Base-by-base conservation (phyloP, 306 rosid species). In the Corylus americana region DNA sequence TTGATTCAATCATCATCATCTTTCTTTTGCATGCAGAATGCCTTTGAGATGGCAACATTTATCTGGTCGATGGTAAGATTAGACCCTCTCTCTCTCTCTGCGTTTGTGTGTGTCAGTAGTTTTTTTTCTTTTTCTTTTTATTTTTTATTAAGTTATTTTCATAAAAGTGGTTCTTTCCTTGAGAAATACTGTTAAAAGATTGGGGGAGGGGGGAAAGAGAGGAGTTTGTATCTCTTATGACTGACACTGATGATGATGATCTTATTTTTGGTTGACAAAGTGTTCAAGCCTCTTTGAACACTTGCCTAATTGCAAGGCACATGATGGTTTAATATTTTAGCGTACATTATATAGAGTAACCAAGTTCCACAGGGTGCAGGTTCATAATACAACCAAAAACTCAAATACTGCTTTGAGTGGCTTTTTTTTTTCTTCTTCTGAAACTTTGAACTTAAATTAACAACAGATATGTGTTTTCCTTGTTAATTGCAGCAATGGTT, bases 11-110 rank as follows among this genome's bases (percentile, higher is more conserved):
- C 55, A 85, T 86, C 31, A 64, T 66, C 78, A 20, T 62, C 61
- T 82, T 51, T 45, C 54, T 50, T 74, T 70, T 70, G 74, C 76
- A 75, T 81, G 90, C 91, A 95, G 97, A 92, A 95, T 79, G 93
- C 98, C 76, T 95, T 95, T 61, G 98, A 95, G 88, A 95, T 95
- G 98, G 98, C 97, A 12, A 91, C 90, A 3, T 95, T 89, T 84
- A 86, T 95, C 77, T 92, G 98, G 98, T 86, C 98, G 83, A 76
- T 90, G 97, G 98, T 95, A 90, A 92, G 88, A 77, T 63, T 48
- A 25, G 55, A 27, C 7, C 11, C 44, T 47, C 57, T 49, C 7
- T 49, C 82, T 39, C 50, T 63, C 71, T 37, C 11, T 35, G 44
- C 14, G 2, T 5, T 12, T 69, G 13, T 55, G 57, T 48, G 64